phyloP scores from a whole-genome alignment of 2,329 filamentous ascomycete genomes.

The Fusarium phyllophilum region DNA sequence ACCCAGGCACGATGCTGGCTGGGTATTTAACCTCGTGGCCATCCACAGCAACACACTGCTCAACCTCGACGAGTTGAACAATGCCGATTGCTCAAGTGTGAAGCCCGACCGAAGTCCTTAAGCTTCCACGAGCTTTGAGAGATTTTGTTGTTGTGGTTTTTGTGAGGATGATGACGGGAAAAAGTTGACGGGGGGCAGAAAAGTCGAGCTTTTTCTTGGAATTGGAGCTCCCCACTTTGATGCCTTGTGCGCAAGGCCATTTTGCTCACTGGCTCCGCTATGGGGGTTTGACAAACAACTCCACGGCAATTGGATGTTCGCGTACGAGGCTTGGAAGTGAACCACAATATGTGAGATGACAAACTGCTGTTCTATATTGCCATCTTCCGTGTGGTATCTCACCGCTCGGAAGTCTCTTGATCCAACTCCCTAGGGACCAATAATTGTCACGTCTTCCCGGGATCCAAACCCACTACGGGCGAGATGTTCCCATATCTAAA shows the following conservation, averaged over 20 bases:
- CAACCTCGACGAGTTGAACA: conserved; percentile 28
- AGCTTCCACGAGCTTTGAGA: conserved; percentile 20
- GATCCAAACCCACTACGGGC: not conserved
- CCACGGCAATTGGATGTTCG: not conserved
- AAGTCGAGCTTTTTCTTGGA: conserved; percentile 40
- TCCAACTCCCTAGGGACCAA: not conserved
- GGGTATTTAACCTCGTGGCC: conserved; percentile 39
- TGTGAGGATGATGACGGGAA: conserved; percentile 31
- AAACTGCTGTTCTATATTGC: not conserved
- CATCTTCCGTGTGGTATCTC: not conserved
- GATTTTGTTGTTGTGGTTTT: conserved; percentile 17
- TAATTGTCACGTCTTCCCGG: not conserved
- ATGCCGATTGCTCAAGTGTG: conserved; percentile 29
- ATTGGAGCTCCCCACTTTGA: conserved; percentile 45
- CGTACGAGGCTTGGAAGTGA: not conserved
- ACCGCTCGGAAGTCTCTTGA: not conserved
- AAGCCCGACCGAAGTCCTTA: conserved; percentile 26
- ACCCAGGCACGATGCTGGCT: conserved; percentile 41
- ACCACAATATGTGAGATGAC: not conserved
- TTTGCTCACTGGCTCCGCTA: not conserved
- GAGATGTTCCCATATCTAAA: not conserved
- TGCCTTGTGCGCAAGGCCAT: conserved; percentile 47
- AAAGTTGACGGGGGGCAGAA: conserved; percentile 18
- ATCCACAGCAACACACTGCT: conserved; percentile 40
- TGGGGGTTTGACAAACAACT: not conserved